Conservation (phyloP, 1,139 yeast genomes). For the Suhomyces chickasaworum region DNA sequence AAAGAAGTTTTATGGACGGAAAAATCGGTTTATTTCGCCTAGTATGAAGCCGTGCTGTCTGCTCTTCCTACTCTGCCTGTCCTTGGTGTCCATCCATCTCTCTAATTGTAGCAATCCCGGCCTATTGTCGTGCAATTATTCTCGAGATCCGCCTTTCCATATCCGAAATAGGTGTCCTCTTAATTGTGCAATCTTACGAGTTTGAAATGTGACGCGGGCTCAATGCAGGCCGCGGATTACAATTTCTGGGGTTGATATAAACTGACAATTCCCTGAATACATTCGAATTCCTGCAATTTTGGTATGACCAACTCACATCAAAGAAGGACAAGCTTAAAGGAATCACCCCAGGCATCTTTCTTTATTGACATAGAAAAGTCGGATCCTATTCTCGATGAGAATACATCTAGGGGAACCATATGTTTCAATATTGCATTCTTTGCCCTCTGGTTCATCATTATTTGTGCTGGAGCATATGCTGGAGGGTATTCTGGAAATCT, state of each 20-base stretch:
- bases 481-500: neutral
- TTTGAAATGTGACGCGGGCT: neutral
- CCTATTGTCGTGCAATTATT: conserved; percentile 2
- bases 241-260: conserved; percentile 12
- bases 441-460: conserved; percentile 3
- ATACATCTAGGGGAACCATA: neutral
- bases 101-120: neutral
- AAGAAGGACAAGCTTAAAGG: conserved; percentile 13
- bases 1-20: too few species aligned
- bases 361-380: conserved; percentile 22
- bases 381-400: neutral
- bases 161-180: neutral
- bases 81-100: too few species aligned
- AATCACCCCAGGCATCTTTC: conserved; percentile 17
- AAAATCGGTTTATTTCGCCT: too few species aligned
- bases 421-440: conserved; percentile 5
- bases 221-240: conserved; percentile 1
- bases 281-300: conserved; percentile 6
- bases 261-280: neutral
- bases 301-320: conserved; percentile 16
- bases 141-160: neutral
- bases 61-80: too few species aligned
- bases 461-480: neutral
- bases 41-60: too few species aligned
- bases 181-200: neutral